Base-by-base conservation (phyloP, 192 early-diverging fungal species). In the Haplosporangium gracile region DNA sequence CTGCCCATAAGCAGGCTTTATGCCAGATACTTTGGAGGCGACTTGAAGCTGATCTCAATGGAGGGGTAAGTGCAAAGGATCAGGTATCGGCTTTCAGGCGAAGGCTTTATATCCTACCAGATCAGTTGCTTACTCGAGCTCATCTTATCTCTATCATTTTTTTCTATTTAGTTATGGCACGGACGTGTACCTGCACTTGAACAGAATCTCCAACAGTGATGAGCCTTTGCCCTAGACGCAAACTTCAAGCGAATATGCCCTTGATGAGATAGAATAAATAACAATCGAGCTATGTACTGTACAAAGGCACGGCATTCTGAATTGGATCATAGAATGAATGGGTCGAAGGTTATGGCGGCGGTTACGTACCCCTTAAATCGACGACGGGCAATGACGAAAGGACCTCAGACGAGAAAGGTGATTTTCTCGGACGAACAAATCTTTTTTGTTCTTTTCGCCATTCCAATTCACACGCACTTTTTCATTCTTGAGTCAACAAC, bases 11-110 rank as follows among this genome's bases (percentile, higher is more conserved):
- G 94, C 49, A 89, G 96, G 78, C 80, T 96, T 72, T 99, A 99
- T 90, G 96, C 98, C 8, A 94, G 97, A 38, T 99, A 99, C 86
- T 98, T 98, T 92, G 98, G 98, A 76, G 98, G 98, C 70, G 97
- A 99, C 88, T 89, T 99, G 78, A 94, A 95, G 84, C 90, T 98
- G 68, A 97, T 97, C 68, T 96, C 95, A 51, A 98, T 98, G 97
- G 98, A 98, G 89, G 97, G 97, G 82, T 96, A 90, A 83, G 83
- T 34, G 22, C 45, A 32, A 65, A 1, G 29, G 6, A 11, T 42
- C 29, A 72, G 8, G 2, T 29, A 39, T 10, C 20, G 43, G 43
- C 10, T 65, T 39, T 10, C n/a, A 55, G 0, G 9, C 18, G 34
- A 10, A 51, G 69, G n/a, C 70, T 32, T 78, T 40, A 43, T 63